These are phyloP conservation scores for Helicocarpus griseus DNA, from an alignment of 2,329 filamentous ascomycete genomes.

Conservation along the genomic window DNA sequence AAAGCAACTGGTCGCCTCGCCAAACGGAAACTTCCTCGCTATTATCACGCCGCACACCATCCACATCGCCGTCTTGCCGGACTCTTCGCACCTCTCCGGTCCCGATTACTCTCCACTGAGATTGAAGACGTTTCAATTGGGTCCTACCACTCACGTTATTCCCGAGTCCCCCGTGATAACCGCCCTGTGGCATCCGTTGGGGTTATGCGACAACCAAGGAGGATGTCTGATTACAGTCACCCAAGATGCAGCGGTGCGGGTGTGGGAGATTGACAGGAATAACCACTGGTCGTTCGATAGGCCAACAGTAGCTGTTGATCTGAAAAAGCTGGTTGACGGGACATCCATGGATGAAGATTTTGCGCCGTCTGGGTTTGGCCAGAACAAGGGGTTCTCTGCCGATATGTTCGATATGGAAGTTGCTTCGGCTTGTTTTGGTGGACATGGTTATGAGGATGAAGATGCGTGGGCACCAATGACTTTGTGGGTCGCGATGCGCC, in stretches of 20 bases:
- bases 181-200: slow-evolving; percentile 85
- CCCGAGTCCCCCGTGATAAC: slow-evolving; percentile 72
- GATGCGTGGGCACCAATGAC: slow-evolving; percentile 88
- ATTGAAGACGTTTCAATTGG: slow-evolving; percentile 81
- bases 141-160: slow-evolving; percentile 82
- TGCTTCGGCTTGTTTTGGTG: slow-evolving; percentile 81
- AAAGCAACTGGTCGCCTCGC: slow-evolving; percentile 74
- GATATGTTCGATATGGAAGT: slow-evolving; percentile 92
- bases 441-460: slow-evolving; percentile 48
- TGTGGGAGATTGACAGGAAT: slow-evolving; percentile 81
- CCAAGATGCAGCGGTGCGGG: slow-evolving; percentile 71
- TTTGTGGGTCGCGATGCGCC: slow-evolving; percentile 89
- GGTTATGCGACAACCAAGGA: slow-evolving; percentile 54
- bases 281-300: slow-evolving; percentile 82
- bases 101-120: slow-evolving; percentile 61
- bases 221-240: slow-evolving; percentile 82
- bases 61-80: slow-evolving; percentile 77
- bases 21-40: slow-evolving; percentile 69
- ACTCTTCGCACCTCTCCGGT: slow-evolving; percentile 63
- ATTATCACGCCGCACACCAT: slow-evolving; percentile 81
- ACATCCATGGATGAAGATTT: slow-evolving; percentile 75
- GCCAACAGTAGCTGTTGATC: slow-evolving; percentile 72
- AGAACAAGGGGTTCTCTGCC: slow-evolving; percentile 74
- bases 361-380: slow-evolving; percentile 61
- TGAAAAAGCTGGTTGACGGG: slow-evolving; percentile 81